These are phyloP conservation scores for Coemansia sp. DNA, from an alignment of 192 early-diverging fungal genomes.

Conservation along the genomic window DNA sequence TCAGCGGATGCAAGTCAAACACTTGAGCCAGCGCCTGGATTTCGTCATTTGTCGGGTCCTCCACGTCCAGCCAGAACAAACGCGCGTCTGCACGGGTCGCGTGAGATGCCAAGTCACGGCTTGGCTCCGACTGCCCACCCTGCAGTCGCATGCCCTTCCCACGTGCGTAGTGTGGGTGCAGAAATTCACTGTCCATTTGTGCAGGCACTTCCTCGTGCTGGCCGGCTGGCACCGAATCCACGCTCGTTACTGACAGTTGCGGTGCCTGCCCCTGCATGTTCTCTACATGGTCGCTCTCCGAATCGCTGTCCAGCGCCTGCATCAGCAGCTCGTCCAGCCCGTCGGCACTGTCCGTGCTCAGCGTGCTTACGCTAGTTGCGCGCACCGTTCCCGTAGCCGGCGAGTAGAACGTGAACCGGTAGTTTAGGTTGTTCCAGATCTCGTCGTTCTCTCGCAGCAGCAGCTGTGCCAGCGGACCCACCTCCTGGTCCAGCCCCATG, in stretches of 20 bases:
- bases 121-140: neutral
- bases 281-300: neutral
- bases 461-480: slow-evolving; percentile 42
- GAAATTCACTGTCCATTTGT: slow-evolving; percentile 15
- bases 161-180: slow-evolving; percentile 41
- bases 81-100: slow-evolving; percentile 40
- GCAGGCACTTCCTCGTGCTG: neutral
- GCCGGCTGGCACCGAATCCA: slow-evolving; percentile 17
- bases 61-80: slow-evolving; percentile 70
- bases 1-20: slow-evolving; percentile 86
- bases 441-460: slow-evolving; percentile 44
- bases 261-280: slow-evolving; percentile 5
- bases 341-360: slow-evolving; percentile 46
- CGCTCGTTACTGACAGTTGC: slow-evolving; percentile 35
- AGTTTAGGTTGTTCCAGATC: slow-evolving; percentile 48
- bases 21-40: slow-evolving; percentile 60
- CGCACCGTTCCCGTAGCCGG: slow-evolving; percentile 61
- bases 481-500: neutral
- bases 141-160: slow-evolving; percentile 4
- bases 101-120: slow-evolving; percentile 9
- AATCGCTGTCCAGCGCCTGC: slow-evolving; percentile 17
- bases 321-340: slow-evolving; percentile 39
- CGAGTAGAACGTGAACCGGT: slow-evolving; percentile 69
- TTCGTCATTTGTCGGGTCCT: slow-evolving; percentile 61
- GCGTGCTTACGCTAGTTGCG: slow-evolving; percentile 54